Percentiles rank a stretch among this genome's conserved stretches.
phyloP scores from a whole-genome alignment of 75 land plant genomes.

The Cupressus sempervirens region DNA sequence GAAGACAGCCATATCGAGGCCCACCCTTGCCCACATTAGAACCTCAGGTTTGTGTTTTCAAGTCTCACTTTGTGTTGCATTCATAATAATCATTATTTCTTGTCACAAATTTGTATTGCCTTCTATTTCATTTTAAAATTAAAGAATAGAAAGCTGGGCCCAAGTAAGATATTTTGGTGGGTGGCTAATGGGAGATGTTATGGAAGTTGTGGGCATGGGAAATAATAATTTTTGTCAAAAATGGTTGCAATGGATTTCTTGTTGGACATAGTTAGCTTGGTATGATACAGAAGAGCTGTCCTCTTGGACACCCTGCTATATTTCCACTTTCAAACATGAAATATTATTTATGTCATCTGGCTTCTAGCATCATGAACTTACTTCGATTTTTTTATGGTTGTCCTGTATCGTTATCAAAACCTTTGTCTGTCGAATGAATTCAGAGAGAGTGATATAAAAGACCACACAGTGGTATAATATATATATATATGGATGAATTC shows the following conservation, averaged over 20 bases:
- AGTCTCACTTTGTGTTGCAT: background rate
- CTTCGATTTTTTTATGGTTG: too few species aligned
- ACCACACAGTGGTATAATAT: background rate
- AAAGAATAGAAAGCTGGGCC: background rate
- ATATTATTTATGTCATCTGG: background rate
- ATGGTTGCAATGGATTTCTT: background rate
- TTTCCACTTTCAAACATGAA: background rate
- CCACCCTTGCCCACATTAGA: conserved; percentile 56
- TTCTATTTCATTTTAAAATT: background rate
- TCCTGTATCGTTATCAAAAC: background rate
- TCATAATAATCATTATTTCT: background rate
- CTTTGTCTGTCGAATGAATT: background rate
- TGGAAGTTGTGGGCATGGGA: background rate
- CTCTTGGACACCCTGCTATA: background rate
- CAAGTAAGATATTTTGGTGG: background rate
- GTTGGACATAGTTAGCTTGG: background rate
- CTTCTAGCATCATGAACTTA: background rate
- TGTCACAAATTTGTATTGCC: background rate
- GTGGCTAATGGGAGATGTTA: background rate
- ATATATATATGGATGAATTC: background rate
- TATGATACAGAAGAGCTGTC: background rate
- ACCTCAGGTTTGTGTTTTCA: conserved; percentile 52
- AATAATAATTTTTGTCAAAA: background rate
- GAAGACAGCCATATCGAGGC: conserved; percentile 36
- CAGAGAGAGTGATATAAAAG: background rate